These are phyloP conservation scores for Candolleomyces eurysporus DNA, from an alignment of 768 basidiomycete species.

Conservation along the genomic window DNA sequence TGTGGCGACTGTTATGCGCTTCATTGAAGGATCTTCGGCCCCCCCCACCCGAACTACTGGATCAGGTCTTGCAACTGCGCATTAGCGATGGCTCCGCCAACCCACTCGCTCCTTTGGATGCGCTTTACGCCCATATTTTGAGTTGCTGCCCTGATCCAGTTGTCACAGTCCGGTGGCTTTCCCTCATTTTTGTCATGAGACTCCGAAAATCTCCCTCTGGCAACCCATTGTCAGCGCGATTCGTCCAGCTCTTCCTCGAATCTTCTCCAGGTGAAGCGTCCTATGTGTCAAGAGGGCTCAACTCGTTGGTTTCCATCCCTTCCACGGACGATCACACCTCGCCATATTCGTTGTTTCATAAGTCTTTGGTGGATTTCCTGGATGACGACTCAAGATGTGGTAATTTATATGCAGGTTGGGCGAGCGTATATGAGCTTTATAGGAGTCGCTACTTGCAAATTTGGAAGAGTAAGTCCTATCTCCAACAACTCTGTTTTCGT, in stretches of 20 bases:
- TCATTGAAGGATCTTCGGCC: not conserved
- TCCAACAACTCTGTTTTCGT: too few species aligned
- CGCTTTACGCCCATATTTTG: not conserved
- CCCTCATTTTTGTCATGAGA: not conserved
- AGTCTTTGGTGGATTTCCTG: not conserved
- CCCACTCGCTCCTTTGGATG: not conserved
- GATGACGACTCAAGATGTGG: not conserved
- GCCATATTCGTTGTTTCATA: not conserved
- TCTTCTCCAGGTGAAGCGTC: not conserved
- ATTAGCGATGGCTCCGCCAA: not conserved
- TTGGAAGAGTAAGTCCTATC: too few species aligned
- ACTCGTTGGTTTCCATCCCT: not conserved
- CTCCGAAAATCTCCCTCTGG: not conserved
- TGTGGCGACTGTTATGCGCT: too few species aligned
- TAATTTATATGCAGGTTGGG: not conserved
- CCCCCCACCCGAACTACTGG: conserved; percentile 10
- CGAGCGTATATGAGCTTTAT: too few species aligned
- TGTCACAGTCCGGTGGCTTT: not conserved
- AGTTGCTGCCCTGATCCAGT: not conserved
- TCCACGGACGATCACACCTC: not conserved
- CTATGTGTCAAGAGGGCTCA: not conserved
- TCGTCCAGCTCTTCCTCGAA: not conserved
- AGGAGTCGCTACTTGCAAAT: too few species aligned
- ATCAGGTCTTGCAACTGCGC: not conserved
- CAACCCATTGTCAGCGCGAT: not conserved